Evolutionary conservation across 1,139 yeast genomes (phyloP), one percentile per base, ranked within the genome.

Genomic region (Kodamaea anthophila): DNA sequence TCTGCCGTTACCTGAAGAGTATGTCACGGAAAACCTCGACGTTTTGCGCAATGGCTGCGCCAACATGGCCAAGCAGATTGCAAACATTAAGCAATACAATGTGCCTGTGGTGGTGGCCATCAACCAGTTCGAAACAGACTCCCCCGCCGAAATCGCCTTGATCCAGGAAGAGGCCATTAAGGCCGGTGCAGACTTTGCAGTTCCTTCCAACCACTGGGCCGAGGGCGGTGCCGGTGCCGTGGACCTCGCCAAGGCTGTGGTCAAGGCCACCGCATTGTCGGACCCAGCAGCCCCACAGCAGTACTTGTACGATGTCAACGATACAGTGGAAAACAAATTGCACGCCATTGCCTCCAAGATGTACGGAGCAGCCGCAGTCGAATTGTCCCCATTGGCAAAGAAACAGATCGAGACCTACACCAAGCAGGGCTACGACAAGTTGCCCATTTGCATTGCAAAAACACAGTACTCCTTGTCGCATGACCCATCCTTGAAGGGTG

Each of bases 401-500:
- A 60, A 69, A 46, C 83, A 80, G 56, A 74, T 82, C 40, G 78
- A 70, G 40, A 64, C 71, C 34, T 81, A 77, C 56, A 75, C 77
- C 36, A 56, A 64, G 34, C 87, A 80, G 62, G 88, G 88, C 1
- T 81, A 74, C 46, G 83, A 74, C 40, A 70, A 80, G 43, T 62
- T 82, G 50, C 93, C 93, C 33, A 74, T 82, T 39, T 82, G 93
- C 60, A 75, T 82, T 45, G 93, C 93, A 29, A 82, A 82, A 61
- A 82, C 93, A 2, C 93, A 82, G 55, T 82, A 82, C 58, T 81
- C 91, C 1, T 63, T 82, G 45, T 80, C 88, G 5, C 91, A 81
- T 48, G 91, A 82, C 55, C 82, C 91, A 25, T 62, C 74, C n/a
- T 65, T 81, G 52, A 82, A 82, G 58, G 88, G 88, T 51, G 91